A percentile compares a stretch with the other conserved stretches of the same genome.
phyloP scores from a whole-genome alignment of 2,329 filamentous ascomycete species.

The Colletotrichum chrysophilum region DNA sequence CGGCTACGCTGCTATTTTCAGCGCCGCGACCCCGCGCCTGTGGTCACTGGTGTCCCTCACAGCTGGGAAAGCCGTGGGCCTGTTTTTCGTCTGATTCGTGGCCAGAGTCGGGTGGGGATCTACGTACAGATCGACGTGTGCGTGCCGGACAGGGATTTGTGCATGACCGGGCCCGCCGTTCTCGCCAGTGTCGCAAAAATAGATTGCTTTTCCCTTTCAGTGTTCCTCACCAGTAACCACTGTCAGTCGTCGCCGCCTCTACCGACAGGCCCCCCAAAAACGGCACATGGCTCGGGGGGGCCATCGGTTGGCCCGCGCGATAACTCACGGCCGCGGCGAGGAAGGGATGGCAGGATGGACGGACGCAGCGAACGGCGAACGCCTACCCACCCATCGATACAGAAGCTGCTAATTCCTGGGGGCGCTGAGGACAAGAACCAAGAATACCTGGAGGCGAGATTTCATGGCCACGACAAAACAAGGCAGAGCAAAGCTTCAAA shows the following conservation, averaged over 20 bases:
- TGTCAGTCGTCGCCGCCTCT: not conserved
- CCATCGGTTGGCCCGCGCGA: not conserved
- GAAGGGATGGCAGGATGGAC: not conserved
- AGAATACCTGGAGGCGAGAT: not conserved
- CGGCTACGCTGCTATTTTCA: constrained; percentile 21
- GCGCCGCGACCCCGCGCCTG: not conserved
- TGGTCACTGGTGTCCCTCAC: not conserved
- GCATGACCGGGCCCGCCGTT: constrained; percentile 2
- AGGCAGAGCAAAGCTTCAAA: not conserved
- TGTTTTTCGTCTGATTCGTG: not conserved
- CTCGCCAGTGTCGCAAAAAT: constrained; percentile 20
- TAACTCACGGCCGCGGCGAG: not conserved
- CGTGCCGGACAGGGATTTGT: constrained; percentile 4
- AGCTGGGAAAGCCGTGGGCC: not conserved
- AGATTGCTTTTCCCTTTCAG: constrained; percentile 2
- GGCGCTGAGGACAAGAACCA: not conserved
- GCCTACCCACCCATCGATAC: not conserved
- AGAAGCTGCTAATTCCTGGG: not conserved
- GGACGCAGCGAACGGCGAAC: not conserved
- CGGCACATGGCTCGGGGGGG: not conserved
- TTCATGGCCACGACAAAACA: not conserved
- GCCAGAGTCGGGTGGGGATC: not conserved
- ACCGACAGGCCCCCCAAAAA: not conserved
- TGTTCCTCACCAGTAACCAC: not conserved
- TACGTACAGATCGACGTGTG: constrained; percentile 8